Conservation (phyloP, 2,329 filamentous ascomycete genomes). For the Alternaria sp. region DNA sequence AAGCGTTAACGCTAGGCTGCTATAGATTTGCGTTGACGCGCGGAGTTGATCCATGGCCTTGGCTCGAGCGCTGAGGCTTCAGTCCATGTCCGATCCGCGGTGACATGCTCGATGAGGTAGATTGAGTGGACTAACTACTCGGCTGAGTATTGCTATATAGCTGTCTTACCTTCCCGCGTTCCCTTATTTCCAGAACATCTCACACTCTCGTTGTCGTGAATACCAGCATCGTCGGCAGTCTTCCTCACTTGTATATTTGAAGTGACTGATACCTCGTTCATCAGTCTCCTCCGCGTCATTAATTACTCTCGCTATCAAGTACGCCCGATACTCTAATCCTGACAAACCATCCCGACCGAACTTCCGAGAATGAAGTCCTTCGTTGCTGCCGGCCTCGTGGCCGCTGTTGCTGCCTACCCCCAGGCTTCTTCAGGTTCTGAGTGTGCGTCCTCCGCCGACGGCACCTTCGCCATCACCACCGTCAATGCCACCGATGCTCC, state of each 20-base stretch:
- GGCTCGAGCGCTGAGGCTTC: slow-evolving; percentile 27
- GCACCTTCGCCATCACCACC: slow-evolving; percentile 68
- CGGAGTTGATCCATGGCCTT: slow-evolving; percentile 37
- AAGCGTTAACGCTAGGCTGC: slow-evolving; percentile 32
- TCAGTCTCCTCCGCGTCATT: slow-evolving; percentile 45
- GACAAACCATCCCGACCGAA: slow-evolving; percentile 13
- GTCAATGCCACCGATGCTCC: slow-evolving; percentile 53
- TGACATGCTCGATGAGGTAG: slow-evolving; percentile 37
- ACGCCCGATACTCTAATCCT: slow-evolving; percentile 19
- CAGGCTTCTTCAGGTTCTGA: slow-evolving; percentile 57
- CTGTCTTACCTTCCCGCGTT: slow-evolving; percentile 31
- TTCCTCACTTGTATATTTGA: slow-evolving; percentile 16
- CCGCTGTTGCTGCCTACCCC: slow-evolving; percentile 39
- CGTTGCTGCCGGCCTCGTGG: slow-evolving; percentile 41
- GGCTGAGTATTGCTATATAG: slow-evolving; percentile 40
- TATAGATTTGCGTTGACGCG: slow-evolving; percentile 40
- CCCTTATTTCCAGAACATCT: slow-evolving; percentile 21
- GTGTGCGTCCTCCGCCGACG: slow-evolving; percentile 62
- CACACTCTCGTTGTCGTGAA: slow-evolving; percentile 40
- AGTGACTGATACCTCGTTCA: slow-evolving; percentile 51
- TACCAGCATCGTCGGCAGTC: slow-evolving; percentile 26
- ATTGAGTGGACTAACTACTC: slow-evolving; percentile 24
- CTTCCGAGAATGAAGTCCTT: slow-evolving; percentile 45
- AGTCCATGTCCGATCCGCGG: slow-evolving; percentile 30
- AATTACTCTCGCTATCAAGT: slow-evolving; percentile 26